Evolutionary conservation across 768 basidiomycete genomes (phyloP).

Genomic region (Hericium erinaceus): DNA sequence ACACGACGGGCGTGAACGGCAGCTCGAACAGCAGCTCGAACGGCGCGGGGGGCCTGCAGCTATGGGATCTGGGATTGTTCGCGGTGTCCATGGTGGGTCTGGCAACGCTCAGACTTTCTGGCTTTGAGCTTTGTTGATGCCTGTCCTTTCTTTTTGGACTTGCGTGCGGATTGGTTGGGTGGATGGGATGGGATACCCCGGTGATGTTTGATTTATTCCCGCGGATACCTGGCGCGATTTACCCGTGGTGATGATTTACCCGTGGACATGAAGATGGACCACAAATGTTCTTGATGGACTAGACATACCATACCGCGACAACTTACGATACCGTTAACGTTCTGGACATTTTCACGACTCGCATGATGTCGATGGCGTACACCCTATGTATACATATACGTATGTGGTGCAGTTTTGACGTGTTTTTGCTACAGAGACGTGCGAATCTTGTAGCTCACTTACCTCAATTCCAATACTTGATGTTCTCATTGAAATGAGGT

Average conservation of each 20-base stretch:
- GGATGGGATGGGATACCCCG: background rate
- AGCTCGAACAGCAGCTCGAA: background rate
- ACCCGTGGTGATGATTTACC: background rate
- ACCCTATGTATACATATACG: no score
- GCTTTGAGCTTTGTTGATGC: background rate
- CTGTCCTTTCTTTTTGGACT: background rate
- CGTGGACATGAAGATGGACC: background rate
- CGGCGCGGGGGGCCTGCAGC: background rate
- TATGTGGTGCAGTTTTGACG: no score
- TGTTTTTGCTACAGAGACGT: no score
- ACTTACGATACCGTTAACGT: no score
- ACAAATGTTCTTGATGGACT: background rate
- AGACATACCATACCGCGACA: no score
- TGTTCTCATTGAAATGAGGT: no score
- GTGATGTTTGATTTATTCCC: background rate
- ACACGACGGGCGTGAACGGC: background rate
- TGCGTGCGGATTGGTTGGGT: background rate
- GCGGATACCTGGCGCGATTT: background rate
- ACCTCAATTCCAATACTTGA: no score
- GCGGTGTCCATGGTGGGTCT: slow-evolving; percentile 1
- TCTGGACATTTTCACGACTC: no score
- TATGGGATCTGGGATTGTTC: background rate
- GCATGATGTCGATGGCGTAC: no score
- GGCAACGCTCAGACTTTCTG: background rate
- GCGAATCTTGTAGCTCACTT: no score